Base-by-base conservation (phyloP, 148 eudicot genomes). In the Nepenthes gracilis region DNA sequence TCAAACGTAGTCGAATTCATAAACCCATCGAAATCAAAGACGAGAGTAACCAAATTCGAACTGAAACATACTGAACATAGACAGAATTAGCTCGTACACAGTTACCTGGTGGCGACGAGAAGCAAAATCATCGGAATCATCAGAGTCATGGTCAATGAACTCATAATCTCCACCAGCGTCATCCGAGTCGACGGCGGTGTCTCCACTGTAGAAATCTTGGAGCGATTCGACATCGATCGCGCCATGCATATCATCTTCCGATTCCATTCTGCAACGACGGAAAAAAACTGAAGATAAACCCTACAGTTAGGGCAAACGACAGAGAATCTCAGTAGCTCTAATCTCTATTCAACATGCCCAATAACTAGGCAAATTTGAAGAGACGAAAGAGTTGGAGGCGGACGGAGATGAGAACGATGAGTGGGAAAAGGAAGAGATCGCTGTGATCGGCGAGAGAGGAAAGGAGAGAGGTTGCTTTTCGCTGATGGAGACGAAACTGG, bases 161-260 rank as follows among this genome's bases (percentile, higher is more conserved):
- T 82, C 95, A 58, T 82, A 84, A 61, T 69, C 85, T 57, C 71
- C 80, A 62, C 60, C 79, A 51, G 69, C 83, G 55, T 75, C 83
- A 65, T 82, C 90, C 12, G 85, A 78, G 57, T 80, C 83, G 2
- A 72, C 71, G 40, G 72, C 86, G 23, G 73, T 77, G 6, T 78
- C 94, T n/a, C 87, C 85, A 64, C 86, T 82, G 64, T 80, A 80
- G 63, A 74, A 85, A 57, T 80, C 88, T 38, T 88, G 87, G 11
- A 77, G 59, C 49, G 83, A 85, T 58, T 81, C 86, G 7, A 68
- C 75, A 55, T 86, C 89, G 63, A 76, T 76, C 12, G 87, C 83
- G 56, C 82, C 91, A 66, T 80, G 90, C 86, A 80, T 78, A 58
- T 87, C 96, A 57, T 84, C 96, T 47, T 82, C 87, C 1, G 86